Percentiles rank a stretch among this genome's conserved stretches.
phyloP scores from a whole-genome alignment of 345 rosid species.

The Murraya paniculata region DNA sequence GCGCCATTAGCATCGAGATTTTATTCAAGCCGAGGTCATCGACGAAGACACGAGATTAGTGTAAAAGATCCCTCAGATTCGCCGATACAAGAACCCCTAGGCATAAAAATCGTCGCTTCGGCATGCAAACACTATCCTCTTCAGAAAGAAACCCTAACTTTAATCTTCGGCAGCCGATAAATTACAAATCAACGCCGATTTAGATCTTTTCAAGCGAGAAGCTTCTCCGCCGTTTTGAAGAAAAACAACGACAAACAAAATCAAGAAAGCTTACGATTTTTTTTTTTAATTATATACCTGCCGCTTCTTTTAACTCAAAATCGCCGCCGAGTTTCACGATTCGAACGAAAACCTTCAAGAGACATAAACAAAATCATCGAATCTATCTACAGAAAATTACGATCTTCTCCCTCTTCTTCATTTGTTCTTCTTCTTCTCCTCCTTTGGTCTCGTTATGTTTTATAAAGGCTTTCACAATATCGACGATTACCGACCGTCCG shows the following conservation, averaged over 20 bases:
- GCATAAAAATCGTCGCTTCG: background rate
- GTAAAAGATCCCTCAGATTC: background rate
- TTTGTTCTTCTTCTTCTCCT: background rate
- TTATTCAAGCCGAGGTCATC: background rate
- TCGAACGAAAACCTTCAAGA: constrained; percentile 1
- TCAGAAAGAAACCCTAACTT: background rate
- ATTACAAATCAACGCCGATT: background rate
- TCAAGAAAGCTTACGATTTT: constrained; percentile 35
- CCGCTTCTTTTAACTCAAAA: constrained; percentile 3
- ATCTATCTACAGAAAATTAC: background rate
- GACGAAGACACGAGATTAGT: background rate
- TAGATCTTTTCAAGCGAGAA: background rate
- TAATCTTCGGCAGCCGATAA: background rate
- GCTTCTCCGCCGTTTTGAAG: constrained; percentile 3
- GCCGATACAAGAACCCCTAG: background rate
- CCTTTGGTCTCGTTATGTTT: background rate
- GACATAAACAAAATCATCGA: constrained; percentile 16
- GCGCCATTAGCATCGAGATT: constrained; percentile 10
- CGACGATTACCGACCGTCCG: constrained; percentile 15
- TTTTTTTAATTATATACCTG: constrained; percentile 25
- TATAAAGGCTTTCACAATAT: background rate
- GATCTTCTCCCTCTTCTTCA: background rate
- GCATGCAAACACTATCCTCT: background rate
- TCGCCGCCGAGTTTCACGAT: constrained; percentile 6
- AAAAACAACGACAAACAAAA: constrained; percentile 27